Percentiles rank a stretch among this genome's conserved stretches.
Conservation (phyloP, 306 rosid species). For the Canavalia ensiformis region DNA sequence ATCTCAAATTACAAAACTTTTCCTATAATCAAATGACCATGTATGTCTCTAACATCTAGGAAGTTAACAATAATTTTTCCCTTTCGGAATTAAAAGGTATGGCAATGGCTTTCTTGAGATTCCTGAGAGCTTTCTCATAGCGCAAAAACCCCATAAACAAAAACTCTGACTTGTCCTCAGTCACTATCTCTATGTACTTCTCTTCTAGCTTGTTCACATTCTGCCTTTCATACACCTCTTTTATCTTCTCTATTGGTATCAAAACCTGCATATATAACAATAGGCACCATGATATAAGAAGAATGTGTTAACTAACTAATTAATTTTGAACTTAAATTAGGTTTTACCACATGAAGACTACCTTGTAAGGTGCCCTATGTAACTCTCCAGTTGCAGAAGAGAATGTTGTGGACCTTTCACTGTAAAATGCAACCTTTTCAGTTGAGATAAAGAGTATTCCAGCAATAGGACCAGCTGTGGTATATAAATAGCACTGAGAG, state of each 20-base stretch:
- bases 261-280: constrained; percentile 60
- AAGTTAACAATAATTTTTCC: not conserved
- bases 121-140: constrained; percentile 63
- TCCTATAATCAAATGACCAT: not conserved
- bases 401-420: constrained; percentile 67
- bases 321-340: not conserved
- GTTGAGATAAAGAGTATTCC: constrained; percentile 82
- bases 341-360: constrained; percentile 38
- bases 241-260: constrained; percentile 73
- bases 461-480: constrained; percentile 86
- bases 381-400: constrained; percentile 59
- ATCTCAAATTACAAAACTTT: too few relatives aligned
- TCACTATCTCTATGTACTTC: constrained; percentile 76
- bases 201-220: constrained; percentile 65
- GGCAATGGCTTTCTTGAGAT: constrained; percentile 65
- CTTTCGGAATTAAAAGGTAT: constrained; percentile 38
- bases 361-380: constrained; percentile 71
- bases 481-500: constrained; percentile 81
- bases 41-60: not conserved
- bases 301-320: not conserved
- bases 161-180: constrained; percentile 75
- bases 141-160: constrained; percentile 88
- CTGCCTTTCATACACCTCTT: constrained; percentile 65
- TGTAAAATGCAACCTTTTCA: constrained; percentile 74
- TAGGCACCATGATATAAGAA: constrained; percentile 24